Conservation (phyloP, 2,329 filamentous ascomycete genomes). For the Hypoxylon sp. region DNA sequence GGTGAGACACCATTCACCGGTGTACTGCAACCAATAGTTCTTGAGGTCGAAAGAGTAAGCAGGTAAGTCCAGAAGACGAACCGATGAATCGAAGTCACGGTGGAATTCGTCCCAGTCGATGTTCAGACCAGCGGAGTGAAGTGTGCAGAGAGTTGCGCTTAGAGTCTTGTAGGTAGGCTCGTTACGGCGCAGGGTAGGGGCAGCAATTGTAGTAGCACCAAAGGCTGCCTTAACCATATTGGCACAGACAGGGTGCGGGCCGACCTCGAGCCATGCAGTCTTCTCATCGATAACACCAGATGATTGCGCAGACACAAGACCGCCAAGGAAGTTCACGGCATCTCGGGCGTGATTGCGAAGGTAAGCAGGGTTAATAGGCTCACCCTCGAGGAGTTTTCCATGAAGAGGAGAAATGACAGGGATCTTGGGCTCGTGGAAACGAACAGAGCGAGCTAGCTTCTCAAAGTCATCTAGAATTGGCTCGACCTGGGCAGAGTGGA, state of each 20-base stretch:
- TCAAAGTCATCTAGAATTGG: conserved; percentile 74
- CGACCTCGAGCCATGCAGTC: conserved; percentile 80
- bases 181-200: conserved; percentile 73
- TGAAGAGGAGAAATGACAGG: conserved; percentile 78
- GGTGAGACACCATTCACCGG: conserved; percentile 71
- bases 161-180: conserved; percentile 77
- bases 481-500: conserved; percentile 77
- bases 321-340: conserved; percentile 77
- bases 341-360: conserved; percentile 76
- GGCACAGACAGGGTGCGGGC: conserved; percentile 79
- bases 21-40: conserved; percentile 80
- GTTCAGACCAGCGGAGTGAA: conserved; percentile 71
- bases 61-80: conserved; percentile 75
- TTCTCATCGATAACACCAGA: conserved; percentile 74
- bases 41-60: conserved; percentile 79
- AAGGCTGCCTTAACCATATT: conserved; percentile 78
- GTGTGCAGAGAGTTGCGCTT: conserved; percentile 67
- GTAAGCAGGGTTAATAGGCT: conserved; percentile 73
- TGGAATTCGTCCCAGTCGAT: conserved; percentile 79
- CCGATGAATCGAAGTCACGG: conserved; percentile 70
- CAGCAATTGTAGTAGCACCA: conserved; percentile 66
- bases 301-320: conserved; percentile 71
- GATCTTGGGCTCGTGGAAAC: conserved; percentile 69
- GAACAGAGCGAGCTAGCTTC: conserved; percentile 65
- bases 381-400: conserved; percentile 71